A percentile compares a stretch with the other conserved stretches of the same genome.
These are phyloP conservation scores for Otatea glauca DNA, from an alignment of 176 grass and related monocot genomes.

Conservation along the genomic window DNA sequence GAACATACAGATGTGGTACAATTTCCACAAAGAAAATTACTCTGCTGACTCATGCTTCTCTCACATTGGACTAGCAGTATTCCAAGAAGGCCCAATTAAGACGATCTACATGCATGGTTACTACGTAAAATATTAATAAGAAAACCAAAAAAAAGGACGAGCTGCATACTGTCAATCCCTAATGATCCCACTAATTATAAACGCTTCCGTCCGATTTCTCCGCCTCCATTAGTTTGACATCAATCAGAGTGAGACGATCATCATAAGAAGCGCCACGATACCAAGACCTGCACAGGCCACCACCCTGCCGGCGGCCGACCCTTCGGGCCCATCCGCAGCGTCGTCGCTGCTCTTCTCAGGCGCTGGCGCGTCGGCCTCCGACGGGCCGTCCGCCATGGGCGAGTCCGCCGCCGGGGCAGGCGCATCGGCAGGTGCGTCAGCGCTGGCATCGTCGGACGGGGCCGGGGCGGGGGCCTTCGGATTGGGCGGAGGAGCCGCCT, in stretches of 20 bases:
- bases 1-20: no score
- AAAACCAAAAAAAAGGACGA: no score
- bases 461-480: background rate
- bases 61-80: no score
- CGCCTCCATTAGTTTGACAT: no score
- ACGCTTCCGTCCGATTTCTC: background rate
- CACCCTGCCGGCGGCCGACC: conserved; percentile 35
- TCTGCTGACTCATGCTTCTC: no score
- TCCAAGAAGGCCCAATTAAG: no score
- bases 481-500: conserved; percentile 6
- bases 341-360: conserved; percentile 25
- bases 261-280: conserved; percentile 42
- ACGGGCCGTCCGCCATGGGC: background rate
- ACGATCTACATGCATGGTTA: no score
- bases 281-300: background rate
- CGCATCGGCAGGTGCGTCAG: conserved; percentile 32
- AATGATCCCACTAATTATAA: background rate
- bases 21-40: no score
- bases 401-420: background rate
- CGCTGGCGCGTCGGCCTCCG: conserved; percentile 1
- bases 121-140: no score
- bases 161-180: no score
- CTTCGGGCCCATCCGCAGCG: conserved; percentile 35
- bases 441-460: background rate
- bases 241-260: conserved; percentile 26